phyloP scores from a whole-genome alignment of 2,329 filamentous ascomycete genomes.

The Botrytis byssoidea region DNA sequence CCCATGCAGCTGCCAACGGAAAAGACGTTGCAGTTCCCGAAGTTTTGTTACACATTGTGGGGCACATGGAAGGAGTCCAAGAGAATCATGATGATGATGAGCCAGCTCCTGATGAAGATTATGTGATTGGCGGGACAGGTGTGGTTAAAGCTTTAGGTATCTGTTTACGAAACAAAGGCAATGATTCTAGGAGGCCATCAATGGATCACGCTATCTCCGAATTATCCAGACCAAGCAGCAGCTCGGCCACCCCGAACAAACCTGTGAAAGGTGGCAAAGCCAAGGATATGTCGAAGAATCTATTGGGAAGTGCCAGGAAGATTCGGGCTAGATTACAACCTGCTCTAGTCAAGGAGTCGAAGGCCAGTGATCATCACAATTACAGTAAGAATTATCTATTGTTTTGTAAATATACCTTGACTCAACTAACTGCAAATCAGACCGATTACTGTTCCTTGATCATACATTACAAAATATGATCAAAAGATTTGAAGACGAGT shows the following conservation, averaged over 20 bases:
- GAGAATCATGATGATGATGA: conserved; percentile 59
- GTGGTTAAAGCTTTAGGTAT: conserved; percentile 93
- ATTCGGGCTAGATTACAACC: conserved; percentile 82
- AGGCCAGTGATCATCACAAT: conserved; percentile 68
- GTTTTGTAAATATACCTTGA: neutral
- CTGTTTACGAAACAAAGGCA: conserved; percentile 77
- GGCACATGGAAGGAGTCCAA: conserved; percentile 55
- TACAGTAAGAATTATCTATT: conserved; percentile 60
- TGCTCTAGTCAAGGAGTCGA: conserved; percentile 73
- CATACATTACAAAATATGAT: conserved; percentile 88
- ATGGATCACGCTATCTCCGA: conserved; percentile 32
- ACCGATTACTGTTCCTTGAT: conserved; percentile 81
- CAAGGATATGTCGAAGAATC: conserved; percentile 89
- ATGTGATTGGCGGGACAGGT: conserved; percentile 92
- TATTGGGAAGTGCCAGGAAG: conserved; percentile 83
- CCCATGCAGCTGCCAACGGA: conserved; percentile 42
- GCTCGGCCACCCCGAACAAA: conserved; percentile 47
- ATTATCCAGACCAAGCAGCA: conserved; percentile 41
- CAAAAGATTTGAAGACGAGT: conserved; percentile 92
- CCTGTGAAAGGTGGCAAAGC: conserved; percentile 59
- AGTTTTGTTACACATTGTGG: conserved; percentile 82
- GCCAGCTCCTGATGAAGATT: conserved; percentile 82
- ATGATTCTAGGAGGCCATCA: conserved; percentile 53
- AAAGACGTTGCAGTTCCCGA: conserved; percentile 68
- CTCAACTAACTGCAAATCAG: conserved; percentile 42